phyloP scores from a whole-genome alignment of 2,329 filamentous ascomycete species.

The Colletotrichum musicola region DNA sequence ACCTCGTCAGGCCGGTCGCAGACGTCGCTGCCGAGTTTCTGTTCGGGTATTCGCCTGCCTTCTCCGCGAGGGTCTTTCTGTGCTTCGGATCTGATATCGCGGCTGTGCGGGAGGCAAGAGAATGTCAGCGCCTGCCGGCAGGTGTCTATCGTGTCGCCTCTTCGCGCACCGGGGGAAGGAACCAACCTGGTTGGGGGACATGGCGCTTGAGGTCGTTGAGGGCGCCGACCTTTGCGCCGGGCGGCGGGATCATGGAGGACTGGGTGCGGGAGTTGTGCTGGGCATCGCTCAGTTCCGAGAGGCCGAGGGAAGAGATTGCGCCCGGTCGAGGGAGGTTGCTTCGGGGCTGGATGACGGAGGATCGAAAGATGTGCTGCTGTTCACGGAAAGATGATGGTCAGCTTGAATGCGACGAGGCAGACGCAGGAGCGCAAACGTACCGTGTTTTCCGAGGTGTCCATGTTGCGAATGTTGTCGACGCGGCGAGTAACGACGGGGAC shows the following conservation, averaged over 20 bases:
- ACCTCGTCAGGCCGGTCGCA: conserved; percentile 38
- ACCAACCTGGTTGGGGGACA: conserved; percentile 58
- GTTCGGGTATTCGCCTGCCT: conserved; percentile 64
- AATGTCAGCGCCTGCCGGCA: conserved; percentile 20
- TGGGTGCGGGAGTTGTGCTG: conserved; percentile 69
- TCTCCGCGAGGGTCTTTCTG: conserved; percentile 69
- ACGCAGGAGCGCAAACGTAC: conserved; percentile 43
- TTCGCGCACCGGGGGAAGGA: conserved; percentile 17
- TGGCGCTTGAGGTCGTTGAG: conserved; percentile 61
- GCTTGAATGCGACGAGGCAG: neutral
- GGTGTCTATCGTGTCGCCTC: neutral
- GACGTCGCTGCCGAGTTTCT: conserved; percentile 52
- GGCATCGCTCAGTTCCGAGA: conserved; percentile 71
- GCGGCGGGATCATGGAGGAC: conserved; percentile 55
- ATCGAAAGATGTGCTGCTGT: conserved; percentile 39
- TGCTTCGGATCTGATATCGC: conserved; percentile 61
- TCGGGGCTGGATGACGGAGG: conserved; percentile 42
- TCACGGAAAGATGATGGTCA: conserved; percentile 8
- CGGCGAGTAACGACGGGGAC: conserved; percentile 34
- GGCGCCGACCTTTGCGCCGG: conserved; percentile 49
- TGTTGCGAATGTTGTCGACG: conserved; percentile 47
- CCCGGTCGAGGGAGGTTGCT: conserved; percentile 41
- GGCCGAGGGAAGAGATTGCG: conserved; percentile 49
- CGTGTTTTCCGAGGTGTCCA: conserved; percentile 52
- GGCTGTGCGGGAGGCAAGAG: conserved; percentile 51